Evolutionary conservation across 257 asterid genomes (phyloP), one percentile per base, ranked within the genome.

Genomic region (Thymus quinquecostatus): DNA sequence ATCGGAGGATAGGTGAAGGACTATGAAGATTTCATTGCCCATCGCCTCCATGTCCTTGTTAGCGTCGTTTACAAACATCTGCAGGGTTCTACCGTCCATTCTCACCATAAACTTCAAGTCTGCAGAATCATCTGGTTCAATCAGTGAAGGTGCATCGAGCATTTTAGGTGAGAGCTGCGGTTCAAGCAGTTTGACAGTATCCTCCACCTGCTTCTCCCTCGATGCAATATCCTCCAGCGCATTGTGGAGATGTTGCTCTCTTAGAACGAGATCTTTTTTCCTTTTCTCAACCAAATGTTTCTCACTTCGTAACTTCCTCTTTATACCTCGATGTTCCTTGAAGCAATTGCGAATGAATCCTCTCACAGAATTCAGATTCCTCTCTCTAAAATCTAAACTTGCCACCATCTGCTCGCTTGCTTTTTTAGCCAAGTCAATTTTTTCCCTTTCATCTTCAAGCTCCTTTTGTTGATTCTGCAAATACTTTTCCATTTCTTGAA

Each of bases 51-150:
- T 43, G 69, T 84, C 81, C 55, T 77, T 82, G 72, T 67, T 74
- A 34, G 69, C 81, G 71, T 79, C 89, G 44, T 82, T 82, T 50
- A 85, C 45, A 45, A 77, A 77, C 75, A 79, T 76, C 41, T 78
- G 95, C 79, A 86, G 62, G 59, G 77, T 71, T 61, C 64, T 80
- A 36, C 89, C 88, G 70, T 86, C 85, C 85, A 84, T 80, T 55
- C 76, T 79, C 66, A 82, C 69, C 10, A 38, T 62, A 45, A 79
- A 77, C 71, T 59, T 77, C 13, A 72, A 44, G 70, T 76, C 81
- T 44, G 29, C 79, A 12, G 76, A 75, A 38, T 84, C 85, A 45
- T 57, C 71, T 47, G 72, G 69, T 43, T 79, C 57, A 2, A 41
- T 53, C 73, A 73, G 55, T 48, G 77, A 8, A 50, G 38, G 58